phyloP scores from a whole-genome alignment of 495 filamentous ascomycete genomes.

The Aspergillus wentii region DNA sequence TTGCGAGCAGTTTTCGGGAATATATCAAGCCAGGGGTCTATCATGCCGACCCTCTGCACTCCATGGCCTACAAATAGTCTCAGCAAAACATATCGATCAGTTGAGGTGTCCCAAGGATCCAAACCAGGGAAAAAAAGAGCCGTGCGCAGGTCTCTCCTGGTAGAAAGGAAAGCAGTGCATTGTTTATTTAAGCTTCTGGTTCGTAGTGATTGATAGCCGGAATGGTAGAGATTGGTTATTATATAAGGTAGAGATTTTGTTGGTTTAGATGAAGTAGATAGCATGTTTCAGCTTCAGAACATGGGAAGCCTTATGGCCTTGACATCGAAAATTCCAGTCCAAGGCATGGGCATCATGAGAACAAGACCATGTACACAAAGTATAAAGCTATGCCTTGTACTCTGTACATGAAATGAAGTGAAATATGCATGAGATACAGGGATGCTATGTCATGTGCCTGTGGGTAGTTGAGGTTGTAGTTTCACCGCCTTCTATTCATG shows the following conservation, averaged over 20 bases:
- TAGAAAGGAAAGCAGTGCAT: slow-evolving; percentile 1
- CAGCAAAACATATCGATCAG: background rate
- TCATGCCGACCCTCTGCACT: slow-evolving; percentile 92
- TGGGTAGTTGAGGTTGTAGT: no score
- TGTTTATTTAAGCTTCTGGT: background rate
- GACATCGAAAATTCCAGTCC: no score
- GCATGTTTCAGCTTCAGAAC: no score
- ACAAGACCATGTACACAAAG: no score
- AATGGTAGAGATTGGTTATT: background rate
- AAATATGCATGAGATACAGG: no score
- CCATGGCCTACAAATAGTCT: slow-evolving; percentile 67
- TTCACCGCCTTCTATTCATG: no score
- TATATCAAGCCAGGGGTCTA: slow-evolving; percentile 71
- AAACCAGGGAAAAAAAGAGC: slow-evolving; percentile 83
- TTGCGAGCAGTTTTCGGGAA: slow-evolving; percentile 71
- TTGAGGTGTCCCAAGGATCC: slow-evolving; percentile 7
- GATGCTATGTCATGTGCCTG: no score
- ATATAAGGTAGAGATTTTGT: slow-evolving; percentile 4
- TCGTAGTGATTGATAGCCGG: background rate
- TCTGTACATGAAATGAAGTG: no score
- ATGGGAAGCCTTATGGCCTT: no score
- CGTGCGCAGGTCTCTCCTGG: slow-evolving; percentile 49
- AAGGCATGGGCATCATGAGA: no score
- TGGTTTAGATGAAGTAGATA: slow-evolving; percentile 1
- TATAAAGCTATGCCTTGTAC: no score